These are phyloP conservation scores for Sporothrix inflata DNA, from an alignment of 2,329 filamentous ascomycete species.

Conservation along the genomic window DNA sequence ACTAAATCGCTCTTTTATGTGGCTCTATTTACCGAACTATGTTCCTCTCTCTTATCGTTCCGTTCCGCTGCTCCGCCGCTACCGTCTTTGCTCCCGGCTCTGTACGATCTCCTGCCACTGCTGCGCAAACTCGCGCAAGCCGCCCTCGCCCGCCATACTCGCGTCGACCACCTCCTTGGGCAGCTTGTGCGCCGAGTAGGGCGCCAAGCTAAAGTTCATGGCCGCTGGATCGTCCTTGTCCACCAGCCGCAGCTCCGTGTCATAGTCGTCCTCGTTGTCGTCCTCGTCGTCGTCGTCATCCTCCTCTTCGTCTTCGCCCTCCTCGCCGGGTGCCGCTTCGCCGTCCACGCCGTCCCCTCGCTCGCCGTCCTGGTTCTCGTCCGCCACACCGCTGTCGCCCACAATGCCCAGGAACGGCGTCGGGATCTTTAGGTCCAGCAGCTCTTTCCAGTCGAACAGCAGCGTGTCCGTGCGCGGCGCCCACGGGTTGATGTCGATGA, in stretches of 20 bases:
- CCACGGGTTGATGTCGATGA: constrained; percentile 97
- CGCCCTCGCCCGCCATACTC: constrained; percentile 68
- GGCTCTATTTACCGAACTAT: neutral
- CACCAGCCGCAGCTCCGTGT: constrained; percentile 80
- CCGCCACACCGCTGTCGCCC: constrained; percentile 36
- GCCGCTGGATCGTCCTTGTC: constrained; percentile 81
- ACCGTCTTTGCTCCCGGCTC: constrained; percentile 24
- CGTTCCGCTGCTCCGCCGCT: neutral
- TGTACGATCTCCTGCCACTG: constrained; percentile 67
- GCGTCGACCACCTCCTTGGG: constrained; percentile 88
- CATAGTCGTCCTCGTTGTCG: constrained; percentile 60
- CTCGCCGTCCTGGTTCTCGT: constrained; percentile 41
- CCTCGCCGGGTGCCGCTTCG: constrained; percentile 38
- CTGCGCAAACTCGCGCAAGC: constrained; percentile 77
- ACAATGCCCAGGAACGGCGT: constrained; percentile 56
- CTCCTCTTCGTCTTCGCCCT: constrained; percentile 36
- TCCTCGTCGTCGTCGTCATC: constrained; percentile 41
- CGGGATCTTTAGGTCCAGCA: constrained; percentile 71
- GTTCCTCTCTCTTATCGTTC: neutral
- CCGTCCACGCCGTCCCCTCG: constrained; percentile 38
- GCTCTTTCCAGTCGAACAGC: constrained; percentile 86
- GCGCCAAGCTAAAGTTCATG: constrained; percentile 79
- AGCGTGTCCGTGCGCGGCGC: constrained; percentile 85
- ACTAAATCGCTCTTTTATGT: neutral
- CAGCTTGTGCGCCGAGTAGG: constrained; percentile 94